phyloP scores from a whole-genome alignment of 1,284 basidiomycete genomes.

The Phylloboletellus chloephorus region DNA sequence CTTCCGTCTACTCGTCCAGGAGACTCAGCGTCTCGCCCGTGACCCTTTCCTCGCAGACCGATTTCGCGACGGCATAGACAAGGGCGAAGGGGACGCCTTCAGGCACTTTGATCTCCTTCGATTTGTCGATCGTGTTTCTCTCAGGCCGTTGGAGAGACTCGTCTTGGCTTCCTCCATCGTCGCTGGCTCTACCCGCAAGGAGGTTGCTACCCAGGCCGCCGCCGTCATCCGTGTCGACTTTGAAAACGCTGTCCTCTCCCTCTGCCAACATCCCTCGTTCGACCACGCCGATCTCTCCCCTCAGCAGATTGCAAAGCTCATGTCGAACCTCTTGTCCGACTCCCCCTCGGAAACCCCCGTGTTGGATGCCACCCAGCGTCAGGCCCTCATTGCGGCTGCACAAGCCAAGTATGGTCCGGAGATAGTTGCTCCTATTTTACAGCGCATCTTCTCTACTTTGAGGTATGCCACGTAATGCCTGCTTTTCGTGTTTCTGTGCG shows the following conservation, averaged over 20 bases:
- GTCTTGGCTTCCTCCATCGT: slow-evolving; percentile 72
- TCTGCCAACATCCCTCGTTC: slow-evolving; percentile 72
- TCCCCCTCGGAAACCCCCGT: slow-evolving; percentile 58
- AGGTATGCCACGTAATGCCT: slow-evolving; percentile 41
- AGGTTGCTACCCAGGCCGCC: slow-evolving; percentile 63
- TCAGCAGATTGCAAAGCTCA: slow-evolving; percentile 69
- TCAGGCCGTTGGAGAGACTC: slow-evolving; percentile 74
- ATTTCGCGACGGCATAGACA: slow-evolving; percentile 81
- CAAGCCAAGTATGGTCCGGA: slow-evolving; percentile 70
- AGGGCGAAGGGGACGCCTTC: slow-evolving; percentile 75
- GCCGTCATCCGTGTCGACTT: slow-evolving; percentile 68
- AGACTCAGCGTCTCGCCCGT: slow-evolving; percentile 77
- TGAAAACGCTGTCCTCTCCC: slow-evolving; percentile 65
- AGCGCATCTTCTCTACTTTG: slow-evolving; percentile 47
- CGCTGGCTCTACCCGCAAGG: slow-evolving; percentile 62
- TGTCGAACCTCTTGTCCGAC: slow-evolving; percentile 74
- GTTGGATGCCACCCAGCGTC: slow-evolving; percentile 64
- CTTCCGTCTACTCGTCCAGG: slow-evolving; percentile 80
- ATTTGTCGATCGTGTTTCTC: slow-evolving; percentile 71
- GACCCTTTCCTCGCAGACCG: slow-evolving; percentile 83
- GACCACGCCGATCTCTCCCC: slow-evolving; percentile 75
- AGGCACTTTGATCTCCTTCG: slow-evolving; percentile 73
- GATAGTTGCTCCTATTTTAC: slow-evolving; percentile 47
- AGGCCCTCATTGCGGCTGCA: slow-evolving; percentile 65
- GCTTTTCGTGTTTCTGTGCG: slow-evolving; percentile 10